Evolutionary conservation across 1,139 yeast genomes (phyloP).

Genomic region (Geotrichum klebahnii): DNA sequence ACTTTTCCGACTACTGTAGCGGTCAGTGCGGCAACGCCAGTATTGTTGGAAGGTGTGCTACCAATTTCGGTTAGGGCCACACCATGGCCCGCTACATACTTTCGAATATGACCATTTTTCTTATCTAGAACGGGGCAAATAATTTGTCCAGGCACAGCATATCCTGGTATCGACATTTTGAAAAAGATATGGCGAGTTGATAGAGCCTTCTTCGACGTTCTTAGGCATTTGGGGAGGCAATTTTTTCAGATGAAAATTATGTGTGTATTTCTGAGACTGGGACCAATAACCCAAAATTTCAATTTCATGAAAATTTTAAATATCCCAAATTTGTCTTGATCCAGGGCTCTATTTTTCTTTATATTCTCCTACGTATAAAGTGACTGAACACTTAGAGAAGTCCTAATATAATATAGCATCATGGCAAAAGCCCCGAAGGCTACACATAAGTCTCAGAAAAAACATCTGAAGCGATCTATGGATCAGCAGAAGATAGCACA

Average conservation of each 20-base stretch:
- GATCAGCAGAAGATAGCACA: constrained; percentile 83
- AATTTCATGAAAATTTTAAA: constrained; percentile 4
- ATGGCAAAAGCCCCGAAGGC: constrained; percentile 55
- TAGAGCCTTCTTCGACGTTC: too few species aligned
- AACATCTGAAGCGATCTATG: constrained; percentile 79
- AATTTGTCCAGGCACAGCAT: constrained; percentile 76
- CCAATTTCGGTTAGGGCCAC: constrained; percentile 28
- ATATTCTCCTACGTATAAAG: neutral
- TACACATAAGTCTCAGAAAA: constrained; percentile 91
- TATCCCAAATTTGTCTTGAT: neutral
- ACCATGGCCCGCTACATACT: constrained; percentile 38
- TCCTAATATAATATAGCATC: neutral
- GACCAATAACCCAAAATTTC: constrained; percentile 10
- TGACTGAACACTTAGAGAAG: neutral
- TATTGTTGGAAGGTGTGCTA: constrained; percentile 15
- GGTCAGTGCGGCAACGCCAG: constrained; percentile 46
- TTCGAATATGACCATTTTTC: constrained; percentile 15
- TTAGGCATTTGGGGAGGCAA: too few species aligned
- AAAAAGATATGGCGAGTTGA: too few species aligned
- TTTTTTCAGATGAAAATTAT: too few species aligned
- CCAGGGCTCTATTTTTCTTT: neutral
- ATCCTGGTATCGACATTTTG: constrained; percentile 38
- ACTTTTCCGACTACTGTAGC: constrained; percentile 68
- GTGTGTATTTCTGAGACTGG: constrained; percentile 17
- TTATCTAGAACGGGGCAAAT: constrained; percentile 46